Evolutionary conservation across 352 stramenopile genomes (phyloP), one percentile per base, ranked within the genome.

Genomic region (Blastocystis hominis): DNA sequence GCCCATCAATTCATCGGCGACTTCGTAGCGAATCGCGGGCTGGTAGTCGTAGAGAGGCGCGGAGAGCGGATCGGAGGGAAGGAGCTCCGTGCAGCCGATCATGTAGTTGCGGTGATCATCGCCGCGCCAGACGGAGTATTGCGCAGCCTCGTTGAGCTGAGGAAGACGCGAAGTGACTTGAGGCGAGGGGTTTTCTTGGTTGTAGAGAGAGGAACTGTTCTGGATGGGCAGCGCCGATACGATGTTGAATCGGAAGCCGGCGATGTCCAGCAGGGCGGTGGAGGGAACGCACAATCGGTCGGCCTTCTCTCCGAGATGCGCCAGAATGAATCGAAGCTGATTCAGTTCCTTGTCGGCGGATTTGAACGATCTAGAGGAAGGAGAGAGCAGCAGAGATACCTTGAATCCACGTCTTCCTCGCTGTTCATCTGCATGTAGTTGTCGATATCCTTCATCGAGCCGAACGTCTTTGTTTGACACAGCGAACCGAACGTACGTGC

Each of bases 201-300:
- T 61, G 56, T 84, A 84, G 56, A 47, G 4, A 46, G 30, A 84
- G 7, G 34, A n/a, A 2, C 30, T 64, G 0, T 53, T 53, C 1
- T 64, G 47, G n/a, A 84, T 68, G 44, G 72, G 72, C 50, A 84
- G 36, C 40, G 72, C 72, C 2, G 72, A 84, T 0, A 84, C 72
- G 15, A 84, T 53, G 44, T 54, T 66, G 36, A 84, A 84, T n/a
- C 72, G 72, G 72, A 84, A 84, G 36, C 72, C 72, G 55, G 47
- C 50, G 7, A 84, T 84, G 44, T 84, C 72, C 1, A 84, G 13
- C 3, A 84, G 24, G 4, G 62, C 3, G 10, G 24, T 66, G 7
- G 72, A 64, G 40, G 72, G 72, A 9, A 84, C 72, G 46, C 72
- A 84, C 17, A 84, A 53, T 20, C 72, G 72, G 24, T 47, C 47